phyloP scores from a whole-genome alignment of 75 land plant species.

The Selaginella tamariscina region DNA sequence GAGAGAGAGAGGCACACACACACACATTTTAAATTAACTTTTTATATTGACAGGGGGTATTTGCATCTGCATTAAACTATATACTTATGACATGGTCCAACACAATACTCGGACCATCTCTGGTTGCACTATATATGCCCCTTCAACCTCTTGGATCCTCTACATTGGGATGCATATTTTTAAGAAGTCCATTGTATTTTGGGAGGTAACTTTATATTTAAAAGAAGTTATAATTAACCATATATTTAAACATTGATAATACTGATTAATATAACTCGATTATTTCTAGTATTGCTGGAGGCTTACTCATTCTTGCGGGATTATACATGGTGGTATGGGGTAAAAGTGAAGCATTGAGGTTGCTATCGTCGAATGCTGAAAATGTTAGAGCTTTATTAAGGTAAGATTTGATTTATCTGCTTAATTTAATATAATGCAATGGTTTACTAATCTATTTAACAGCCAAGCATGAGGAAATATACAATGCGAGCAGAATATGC shows the following conservation, averaged over 20 bases:
- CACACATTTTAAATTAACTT: no score
- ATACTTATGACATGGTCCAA: conserved; percentile 82
- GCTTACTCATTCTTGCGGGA: conserved; percentile 29
- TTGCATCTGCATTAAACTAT: conserved; percentile 85
- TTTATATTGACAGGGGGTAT: conserved; percentile 66
- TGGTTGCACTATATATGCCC: conserved; percentile 84
- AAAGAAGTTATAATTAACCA: not conserved
- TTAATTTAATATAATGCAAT: no score
- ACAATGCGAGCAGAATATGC: no score
- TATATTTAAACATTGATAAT: not conserved
- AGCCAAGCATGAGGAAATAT: no score
- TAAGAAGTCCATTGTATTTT: conserved; percentile 66
- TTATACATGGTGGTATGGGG: conserved; percentile 41
- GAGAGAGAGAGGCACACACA: no score
- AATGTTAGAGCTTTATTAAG: not conserved
- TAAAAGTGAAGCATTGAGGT: not conserved
- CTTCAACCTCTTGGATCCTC: conserved; percentile 85
- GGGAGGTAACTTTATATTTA: no score
- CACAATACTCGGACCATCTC: conserved; percentile 73
- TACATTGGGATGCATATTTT: conserved; percentile 58
- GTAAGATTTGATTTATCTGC: no score
- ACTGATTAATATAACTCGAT: not conserved
- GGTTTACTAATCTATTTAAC: no score
- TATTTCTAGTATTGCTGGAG: conserved; percentile 37
- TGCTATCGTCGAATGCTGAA: not conserved